These are phyloP conservation scores for Pseudocercospora fijiensis DNA, from an alignment of 2,329 filamentous ascomycete species.

Conservation along the genomic window DNA sequence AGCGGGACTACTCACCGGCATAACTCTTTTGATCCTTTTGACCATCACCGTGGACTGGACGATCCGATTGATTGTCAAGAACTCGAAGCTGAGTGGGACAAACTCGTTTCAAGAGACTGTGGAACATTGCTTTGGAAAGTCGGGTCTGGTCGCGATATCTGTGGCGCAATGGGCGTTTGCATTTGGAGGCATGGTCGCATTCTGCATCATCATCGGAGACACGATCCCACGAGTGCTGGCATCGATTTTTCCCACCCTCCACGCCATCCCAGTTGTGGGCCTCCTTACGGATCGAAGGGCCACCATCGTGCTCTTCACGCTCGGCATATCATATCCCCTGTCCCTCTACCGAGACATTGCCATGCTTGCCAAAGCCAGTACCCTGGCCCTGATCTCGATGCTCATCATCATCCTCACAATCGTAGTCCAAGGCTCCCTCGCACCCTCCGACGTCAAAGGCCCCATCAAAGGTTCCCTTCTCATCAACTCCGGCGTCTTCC, in stretches of 20 bases:
- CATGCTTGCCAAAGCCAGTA: conserved; percentile 96
- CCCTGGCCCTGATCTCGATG: conserved; percentile 91
- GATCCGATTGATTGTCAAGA: conserved; percentile 93
- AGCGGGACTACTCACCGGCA: conserved; percentile 79
- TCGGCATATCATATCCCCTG: conserved; percentile 85
- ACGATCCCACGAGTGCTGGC: conserved; percentile 87
- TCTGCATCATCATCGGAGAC: conserved; percentile 95
- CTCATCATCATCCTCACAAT: conserved; percentile 83
- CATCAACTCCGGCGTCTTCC: conserved; percentile 86
- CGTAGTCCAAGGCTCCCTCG: conserved; percentile 74
- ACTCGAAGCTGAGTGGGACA: conserved; percentile 92
- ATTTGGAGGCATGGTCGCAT: conserved; percentile 97
- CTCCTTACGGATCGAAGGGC: conserved; percentile 77
- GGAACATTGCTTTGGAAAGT: conserved; percentile 87
- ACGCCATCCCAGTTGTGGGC: conserved; percentile 72
- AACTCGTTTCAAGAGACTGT: conserved; percentile 95
- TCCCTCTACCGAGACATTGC: conserved; percentile 95
- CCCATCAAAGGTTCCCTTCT: conserved; percentile 68
- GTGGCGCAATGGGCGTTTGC: conserved; percentile 97
- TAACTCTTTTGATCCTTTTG: conserved; percentile 72
- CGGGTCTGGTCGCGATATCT: conserved; percentile 83
- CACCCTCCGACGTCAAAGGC: conserved; percentile 70
- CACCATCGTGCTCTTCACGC: conserved; percentile 82
- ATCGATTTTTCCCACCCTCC: conserved; percentile 76
- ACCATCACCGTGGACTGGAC: conserved; percentile 95